phyloP scores from a whole-genome alignment of 352 stramenopile species.

The Globisporangium iwayamae region DNA sequence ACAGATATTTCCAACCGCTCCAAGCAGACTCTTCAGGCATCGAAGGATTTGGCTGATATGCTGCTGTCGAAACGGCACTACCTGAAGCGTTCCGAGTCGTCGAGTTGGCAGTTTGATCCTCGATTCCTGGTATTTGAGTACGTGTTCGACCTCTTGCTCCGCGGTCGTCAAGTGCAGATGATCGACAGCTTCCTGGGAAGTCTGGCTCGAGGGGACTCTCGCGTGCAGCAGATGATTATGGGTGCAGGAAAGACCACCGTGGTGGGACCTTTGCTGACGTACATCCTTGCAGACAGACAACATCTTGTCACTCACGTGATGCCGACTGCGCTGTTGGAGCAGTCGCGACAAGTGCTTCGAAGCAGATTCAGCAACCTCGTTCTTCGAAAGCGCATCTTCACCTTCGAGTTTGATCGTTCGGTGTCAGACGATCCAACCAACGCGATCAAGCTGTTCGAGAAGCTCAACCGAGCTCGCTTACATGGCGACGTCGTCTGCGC shows the following conservation, averaged over 20 bases:
- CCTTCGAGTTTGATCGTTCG: slow-evolving; percentile 97
- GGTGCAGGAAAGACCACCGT: slow-evolving; percentile 99
- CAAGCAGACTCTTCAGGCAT: slow-evolving; percentile 77
- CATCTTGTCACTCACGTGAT: slow-evolving; percentile 97
- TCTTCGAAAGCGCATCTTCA: slow-evolving; percentile 98
- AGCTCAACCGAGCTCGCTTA: slow-evolving; percentile 88
- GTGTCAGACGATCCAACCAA: slow-evolving; percentile 77
- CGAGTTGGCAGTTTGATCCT: slow-evolving; percentile 91
- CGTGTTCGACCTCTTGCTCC: slow-evolving; percentile 97
- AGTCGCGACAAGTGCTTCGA: slow-evolving; percentile 96
- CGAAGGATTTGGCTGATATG: slow-evolving; percentile 75
- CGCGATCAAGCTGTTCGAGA: slow-evolving; percentile 67
- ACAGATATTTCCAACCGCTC: slow-evolving; percentile 22
- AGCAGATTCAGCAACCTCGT: slow-evolving; percentile 97
- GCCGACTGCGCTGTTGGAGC: slow-evolving; percentile 97
- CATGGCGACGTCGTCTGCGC: slow-evolving; percentile 96
- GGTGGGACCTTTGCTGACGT: slow-evolving; percentile 96
- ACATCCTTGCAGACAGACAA: slow-evolving; percentile 96
- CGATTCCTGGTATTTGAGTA: slow-evolving; percentile 99
- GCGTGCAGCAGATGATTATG: slow-evolving; percentile 99
- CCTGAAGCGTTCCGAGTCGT: slow-evolving; percentile 25
- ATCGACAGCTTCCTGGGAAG: slow-evolving; percentile 97
- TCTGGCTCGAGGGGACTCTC: slow-evolving; percentile 63
- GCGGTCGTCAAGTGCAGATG: slow-evolving; percentile 98
- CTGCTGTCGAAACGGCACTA: slow-evolving; percentile 80